Evolutionary conservation across 495 filamentous ascomycete genomes (phyloP).

Genomic region (Neurospora sp.): DNA sequence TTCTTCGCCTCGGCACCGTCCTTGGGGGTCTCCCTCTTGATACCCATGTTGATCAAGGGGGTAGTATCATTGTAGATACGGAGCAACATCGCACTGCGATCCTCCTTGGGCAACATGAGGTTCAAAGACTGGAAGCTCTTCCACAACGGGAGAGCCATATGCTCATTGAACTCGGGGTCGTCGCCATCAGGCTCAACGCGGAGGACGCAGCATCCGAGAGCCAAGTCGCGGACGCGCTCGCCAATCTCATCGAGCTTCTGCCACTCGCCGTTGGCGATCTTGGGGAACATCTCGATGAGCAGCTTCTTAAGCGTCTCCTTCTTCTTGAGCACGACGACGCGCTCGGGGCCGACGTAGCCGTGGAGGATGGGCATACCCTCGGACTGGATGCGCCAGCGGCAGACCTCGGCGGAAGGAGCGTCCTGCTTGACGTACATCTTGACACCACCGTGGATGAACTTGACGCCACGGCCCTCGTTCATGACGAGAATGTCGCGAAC

Average conservation of each 20-base stretch:
- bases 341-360: constrained; percentile 71
- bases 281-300: constrained; percentile 92
- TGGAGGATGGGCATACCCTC: constrained; percentile 84
- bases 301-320: constrained; percentile 67
- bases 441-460: constrained; percentile 92
- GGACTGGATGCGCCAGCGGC: constrained; percentile 88
- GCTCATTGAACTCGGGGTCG: constrained; percentile 59
- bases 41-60: constrained; percentile 51
- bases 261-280: constrained; percentile 57
- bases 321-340: constrained; percentile 63
- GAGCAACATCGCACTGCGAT: constrained; percentile 82
- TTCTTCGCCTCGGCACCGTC: constrained; percentile 7
- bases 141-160: constrained; percentile 86
- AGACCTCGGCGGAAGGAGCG: constrained; percentile 70
- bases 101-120: constrained; percentile 95
- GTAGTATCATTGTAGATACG: constrained; percentile 80
- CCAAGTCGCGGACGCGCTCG: constrained; percentile 64
- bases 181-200: constrained; percentile 60
- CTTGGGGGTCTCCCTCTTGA: constrained; percentile 34
- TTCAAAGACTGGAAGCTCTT: constrained; percentile 77
- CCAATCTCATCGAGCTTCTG: constrained; percentile 77
- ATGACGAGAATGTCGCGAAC: constrained; percentile 67
- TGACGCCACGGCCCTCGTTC: constrained; percentile 84
- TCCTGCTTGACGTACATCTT: constrained; percentile 99
- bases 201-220: constrained; percentile 87